A percentile compares a stretch with the other conserved stretches of the same genome.
phyloP scores from a whole-genome alignment of 768 basidiomycete genomes.

The Tricholoma saponaceum region DNA sequence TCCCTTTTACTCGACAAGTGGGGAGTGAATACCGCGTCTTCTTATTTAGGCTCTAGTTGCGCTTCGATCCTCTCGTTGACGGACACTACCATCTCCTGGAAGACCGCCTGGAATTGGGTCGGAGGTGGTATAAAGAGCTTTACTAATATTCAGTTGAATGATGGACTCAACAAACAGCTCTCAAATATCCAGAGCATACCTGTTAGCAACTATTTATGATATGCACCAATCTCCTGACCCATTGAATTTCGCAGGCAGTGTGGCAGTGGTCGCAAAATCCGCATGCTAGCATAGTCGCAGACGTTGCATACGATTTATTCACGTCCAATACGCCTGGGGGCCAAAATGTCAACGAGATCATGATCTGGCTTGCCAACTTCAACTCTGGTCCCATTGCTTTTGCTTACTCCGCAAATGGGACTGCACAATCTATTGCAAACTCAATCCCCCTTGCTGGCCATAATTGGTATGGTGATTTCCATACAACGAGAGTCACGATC shows the following conservation, averaged over 20 bases:
- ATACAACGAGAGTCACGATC: not conserved
- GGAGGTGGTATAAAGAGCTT: constrained; percentile 61
- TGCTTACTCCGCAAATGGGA: constrained; percentile 40
- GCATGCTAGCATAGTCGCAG: constrained; percentile 40
- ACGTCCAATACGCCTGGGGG: constrained; percentile 50
- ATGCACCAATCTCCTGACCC: not conserved
- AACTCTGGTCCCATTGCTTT: constrained; percentile 57
- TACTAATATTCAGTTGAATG: constrained; percentile 51
- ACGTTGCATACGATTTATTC: constrained; percentile 65
- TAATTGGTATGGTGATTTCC: constrained; percentile 36
- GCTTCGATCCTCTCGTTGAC: constrained; percentile 39
- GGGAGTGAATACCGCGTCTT: constrained; percentile 33
- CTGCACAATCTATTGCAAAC: constrained; percentile 41
- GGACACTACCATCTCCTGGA: constrained; percentile 45
- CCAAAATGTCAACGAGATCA: constrained; percentile 45
- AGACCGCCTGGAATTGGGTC: constrained; percentile 48
- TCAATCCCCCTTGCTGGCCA: constrained; percentile 44
- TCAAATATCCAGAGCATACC: constrained; percentile 51
- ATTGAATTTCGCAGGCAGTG: constrained; percentile 29
- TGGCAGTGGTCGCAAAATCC: constrained; percentile 55
- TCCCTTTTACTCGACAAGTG: constrained; percentile 47
- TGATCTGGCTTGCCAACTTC: constrained; percentile 64
- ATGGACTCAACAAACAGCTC: constrained; percentile 48
- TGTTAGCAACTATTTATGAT: constrained; percentile 29
- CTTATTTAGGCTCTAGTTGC: constrained; percentile 53